Evolutionary conservation across 345 rosid species (phyloP).

Genomic region (Cardamine occulta): DNA sequence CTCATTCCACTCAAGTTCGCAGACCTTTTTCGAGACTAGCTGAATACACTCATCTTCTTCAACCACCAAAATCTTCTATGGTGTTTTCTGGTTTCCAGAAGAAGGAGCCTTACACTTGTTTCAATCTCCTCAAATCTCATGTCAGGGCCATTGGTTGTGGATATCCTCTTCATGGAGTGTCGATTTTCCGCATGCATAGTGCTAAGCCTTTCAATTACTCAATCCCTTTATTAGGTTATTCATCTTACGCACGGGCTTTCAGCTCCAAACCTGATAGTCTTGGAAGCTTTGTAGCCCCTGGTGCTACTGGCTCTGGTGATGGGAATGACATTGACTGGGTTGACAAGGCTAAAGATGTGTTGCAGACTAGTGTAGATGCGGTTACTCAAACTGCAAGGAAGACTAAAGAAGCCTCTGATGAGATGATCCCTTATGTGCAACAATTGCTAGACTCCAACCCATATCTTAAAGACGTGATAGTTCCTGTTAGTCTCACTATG

Average conservation of each 20-base stretch:
- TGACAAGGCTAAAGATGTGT: conserved; percentile 61
- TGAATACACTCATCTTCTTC: conserved; percentile 34
- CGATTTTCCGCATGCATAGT: conserved; percentile 24
- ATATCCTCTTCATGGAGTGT: conserved; percentile 1
- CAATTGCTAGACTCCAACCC: conserved; percentile 70
- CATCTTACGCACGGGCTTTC: conserved; percentile 52
- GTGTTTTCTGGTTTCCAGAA: conserved; percentile 28
- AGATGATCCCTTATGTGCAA: conserved; percentile 61
- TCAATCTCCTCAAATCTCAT: conserved; percentile 26
- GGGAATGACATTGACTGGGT: conserved; percentile 57
- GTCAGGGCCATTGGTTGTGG: conserved; percentile 24
- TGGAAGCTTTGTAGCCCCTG: conserved; percentile 39
- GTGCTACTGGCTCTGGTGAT: conserved; percentile 49
- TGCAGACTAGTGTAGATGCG: conserved; percentile 55
- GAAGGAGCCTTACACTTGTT: conserved; percentile 26
- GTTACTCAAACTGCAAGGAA: conserved; percentile 54
- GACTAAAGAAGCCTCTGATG: conserved; percentile 65
- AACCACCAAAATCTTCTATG: conserved; percentile 18
- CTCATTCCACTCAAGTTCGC: conserved; percentile 18
- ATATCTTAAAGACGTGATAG: conserved; percentile 60
- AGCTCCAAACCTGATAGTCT: conserved; percentile 52
- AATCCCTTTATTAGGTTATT: conserved; percentile 39
- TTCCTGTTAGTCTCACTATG: conserved; percentile 65
- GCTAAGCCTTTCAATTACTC: conserved; percentile 45
- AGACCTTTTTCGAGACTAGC: conserved; percentile 25